Conservation (phyloP, 2,329 filamentous ascomycete genomes). For the Colletotrichum somersetense region DNA sequence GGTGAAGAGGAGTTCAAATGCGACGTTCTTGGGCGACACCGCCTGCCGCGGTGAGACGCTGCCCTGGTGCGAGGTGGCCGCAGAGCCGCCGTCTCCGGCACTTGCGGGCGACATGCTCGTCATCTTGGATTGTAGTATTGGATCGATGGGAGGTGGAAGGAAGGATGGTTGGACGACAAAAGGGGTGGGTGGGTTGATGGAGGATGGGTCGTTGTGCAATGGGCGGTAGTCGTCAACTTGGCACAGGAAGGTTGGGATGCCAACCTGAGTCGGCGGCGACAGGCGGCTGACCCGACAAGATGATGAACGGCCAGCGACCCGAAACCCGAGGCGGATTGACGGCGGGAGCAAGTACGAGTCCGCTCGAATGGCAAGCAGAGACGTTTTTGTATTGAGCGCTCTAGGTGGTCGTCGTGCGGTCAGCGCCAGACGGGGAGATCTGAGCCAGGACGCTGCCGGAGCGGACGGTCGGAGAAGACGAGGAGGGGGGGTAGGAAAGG, state of each 20-base stretch:
- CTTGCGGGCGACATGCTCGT: conserved; percentile 61
- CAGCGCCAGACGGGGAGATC: conserved; percentile 40
- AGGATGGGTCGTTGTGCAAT: conserved; percentile 41
- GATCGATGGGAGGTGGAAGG: conserved; percentile 47
- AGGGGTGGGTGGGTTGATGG: conserved; percentile 22
- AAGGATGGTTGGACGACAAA: conserved; percentile 44
- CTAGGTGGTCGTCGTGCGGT: conserved; percentile 36
- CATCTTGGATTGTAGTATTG: conserved; percentile 53
- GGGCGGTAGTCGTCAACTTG: conserved; percentile 37
- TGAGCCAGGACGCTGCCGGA: conserved; percentile 42
- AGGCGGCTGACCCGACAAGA: conserved; percentile 41
- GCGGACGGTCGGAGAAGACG: conserved; percentile 38
- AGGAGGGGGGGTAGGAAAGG: conserved; percentile 21
- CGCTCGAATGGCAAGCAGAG: conserved; percentile 10
- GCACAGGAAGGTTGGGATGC: conserved; percentile 29
- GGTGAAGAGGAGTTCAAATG: conserved; percentile 81
- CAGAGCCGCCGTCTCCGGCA: conserved; percentile 49
- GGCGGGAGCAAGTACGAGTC: background rate
- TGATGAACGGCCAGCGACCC: conserved; percentile 45
- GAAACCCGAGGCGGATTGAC: conserved; percentile 8
- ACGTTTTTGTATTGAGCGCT: conserved; percentile 10
- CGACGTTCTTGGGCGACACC: conserved; percentile 76
- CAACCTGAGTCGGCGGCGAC: conserved; percentile 27
- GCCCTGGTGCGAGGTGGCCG: conserved; percentile 56
- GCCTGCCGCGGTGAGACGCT: conserved; percentile 62